phyloP scores from a whole-genome alignment of 148 eudicot genomes.

The Silene uniflora region DNA sequence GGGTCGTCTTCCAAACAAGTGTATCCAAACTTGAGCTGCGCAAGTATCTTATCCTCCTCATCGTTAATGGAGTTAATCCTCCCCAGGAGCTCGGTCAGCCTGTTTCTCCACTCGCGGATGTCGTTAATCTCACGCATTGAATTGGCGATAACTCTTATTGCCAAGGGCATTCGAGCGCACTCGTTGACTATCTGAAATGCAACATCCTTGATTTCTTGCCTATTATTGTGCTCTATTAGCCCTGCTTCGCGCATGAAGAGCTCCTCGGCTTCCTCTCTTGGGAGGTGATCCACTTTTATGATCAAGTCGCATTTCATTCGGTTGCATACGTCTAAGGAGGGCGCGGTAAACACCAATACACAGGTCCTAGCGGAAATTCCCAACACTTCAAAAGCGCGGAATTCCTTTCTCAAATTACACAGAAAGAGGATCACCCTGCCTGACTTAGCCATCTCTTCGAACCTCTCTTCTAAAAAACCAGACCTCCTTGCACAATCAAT shows the following conservation, averaged over 20 bases:
- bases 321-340: not conserved
- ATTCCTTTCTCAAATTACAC: not conserved
- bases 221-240: not conserved
- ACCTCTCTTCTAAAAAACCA: slow-evolving; percentile 8
- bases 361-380: not conserved
- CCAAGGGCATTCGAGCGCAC: slow-evolving; percentile 23
- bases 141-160: slow-evolving; percentile 13
- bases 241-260: slow-evolving; percentile 11
- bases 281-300: not conserved
- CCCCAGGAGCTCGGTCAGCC: slow-evolving; percentile 3
- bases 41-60: slow-evolving; percentile 15
- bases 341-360: slow-evolving; percentile 8
- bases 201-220: not conserved
- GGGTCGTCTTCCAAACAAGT: slow-evolving; percentile 16
- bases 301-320: not conserved
- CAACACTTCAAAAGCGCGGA: slow-evolving; percentile 5
- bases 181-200: slow-evolving; percentile 4
- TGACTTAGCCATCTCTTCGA: not conserved
- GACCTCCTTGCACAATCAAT: slow-evolving; percentile 18
- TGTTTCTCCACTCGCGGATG: slow-evolving; percentile 11
- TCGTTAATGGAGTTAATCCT: slow-evolving; percentile 4
- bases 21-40: slow-evolving; percentile 18
- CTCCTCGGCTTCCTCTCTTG: not conserved
- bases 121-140: slow-evolving; percentile 13
- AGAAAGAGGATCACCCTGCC: not conserved